Conservation (phyloP, 2,329 filamentous ascomycete genomes). For the Colletotrichum truncatum region DNA sequence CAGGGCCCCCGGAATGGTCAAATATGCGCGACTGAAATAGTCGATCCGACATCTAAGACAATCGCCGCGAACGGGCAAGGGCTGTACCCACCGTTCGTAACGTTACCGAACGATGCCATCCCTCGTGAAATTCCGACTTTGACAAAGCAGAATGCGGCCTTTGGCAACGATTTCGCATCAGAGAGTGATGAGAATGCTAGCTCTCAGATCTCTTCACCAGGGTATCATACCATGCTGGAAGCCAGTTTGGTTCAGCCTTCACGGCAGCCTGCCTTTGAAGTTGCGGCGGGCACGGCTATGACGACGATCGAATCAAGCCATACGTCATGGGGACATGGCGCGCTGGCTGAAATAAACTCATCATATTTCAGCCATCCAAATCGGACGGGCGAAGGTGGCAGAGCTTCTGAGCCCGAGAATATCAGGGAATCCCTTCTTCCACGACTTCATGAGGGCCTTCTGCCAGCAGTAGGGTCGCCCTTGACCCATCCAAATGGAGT, state of each 20-base stretch:
- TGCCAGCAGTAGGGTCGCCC: constrained; percentile 37
- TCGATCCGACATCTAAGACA: constrained; percentile 10
- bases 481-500: constrained; percentile 48
- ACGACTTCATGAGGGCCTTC: not conserved
- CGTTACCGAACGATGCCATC: not conserved
- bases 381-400: too few species aligned
- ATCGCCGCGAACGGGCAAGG: constrained; percentile 6
- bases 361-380: too few species aligned
- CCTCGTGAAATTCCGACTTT: not conserved
- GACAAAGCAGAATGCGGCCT: not conserved
- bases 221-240: not conserved
- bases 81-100: not conserved
- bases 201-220: not conserved
- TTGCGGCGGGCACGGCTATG: not conserved
- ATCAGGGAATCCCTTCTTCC: not conserved
- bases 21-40: not conserved
- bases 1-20: not conserved
- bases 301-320: not conserved
- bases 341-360: too few species aligned
- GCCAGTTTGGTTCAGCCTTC: not conserved
- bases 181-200: not conserved
- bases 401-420: not conserved
- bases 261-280: not conserved
- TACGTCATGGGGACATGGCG: too few species aligned
- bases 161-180: not conserved